These are phyloP conservation scores for Oidium heveae DNA, from an alignment of 2,329 filamentous ascomycete species.

Conservation along the genomic window DNA sequence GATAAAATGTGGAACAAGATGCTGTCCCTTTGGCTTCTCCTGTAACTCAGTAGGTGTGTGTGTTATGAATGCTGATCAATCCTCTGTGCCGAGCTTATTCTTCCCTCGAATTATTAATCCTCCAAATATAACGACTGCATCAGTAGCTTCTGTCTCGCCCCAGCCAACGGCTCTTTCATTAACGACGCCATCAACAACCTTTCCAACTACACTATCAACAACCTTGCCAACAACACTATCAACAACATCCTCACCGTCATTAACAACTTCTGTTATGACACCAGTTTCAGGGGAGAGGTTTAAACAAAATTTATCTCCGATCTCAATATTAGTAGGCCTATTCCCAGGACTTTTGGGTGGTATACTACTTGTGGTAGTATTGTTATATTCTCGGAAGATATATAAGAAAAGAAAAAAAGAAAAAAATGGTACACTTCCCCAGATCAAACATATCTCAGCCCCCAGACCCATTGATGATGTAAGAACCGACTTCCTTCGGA, in stretches of 20 bases:
- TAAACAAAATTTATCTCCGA: conserved; percentile 9
- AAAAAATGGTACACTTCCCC: not conserved
- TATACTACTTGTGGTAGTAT: conserved; percentile 18
- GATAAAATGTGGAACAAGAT: conserved; percentile 29
- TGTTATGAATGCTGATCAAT: conserved; percentile 25
- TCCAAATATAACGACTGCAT: not conserved
- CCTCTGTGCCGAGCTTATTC: conserved; percentile 5
- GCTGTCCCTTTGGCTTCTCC: conserved; percentile 49
- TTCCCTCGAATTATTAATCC: conserved; percentile 6
- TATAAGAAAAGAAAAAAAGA: not conserved
- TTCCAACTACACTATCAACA: conserved; percentile 7
- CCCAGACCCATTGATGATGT: conserved; percentile 24
- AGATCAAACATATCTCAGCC: conserved; percentile 22
- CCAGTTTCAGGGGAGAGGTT: not conserved
- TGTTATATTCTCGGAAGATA: conserved; percentile 3
- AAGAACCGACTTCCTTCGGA: conserved; percentile 28
- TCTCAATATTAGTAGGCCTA: conserved; percentile 10
- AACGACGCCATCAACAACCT: conserved; percentile 4
- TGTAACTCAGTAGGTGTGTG: conserved; percentile 26
- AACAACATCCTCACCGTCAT: conserved; percentile 1
- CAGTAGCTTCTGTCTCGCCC: no score
- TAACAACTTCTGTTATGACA: conserved; percentile 3
- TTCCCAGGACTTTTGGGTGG: conserved; percentile 23
- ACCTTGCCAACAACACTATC: conserved; percentile 2
- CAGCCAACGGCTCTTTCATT: conserved; percentile 2